Percentiles rank a stretch among this genome's conserved stretches.
Evolutionary conservation across 2,329 filamentous ascomycete genomes (phyloP).

Genomic region (Ustulina deusta): DNA sequence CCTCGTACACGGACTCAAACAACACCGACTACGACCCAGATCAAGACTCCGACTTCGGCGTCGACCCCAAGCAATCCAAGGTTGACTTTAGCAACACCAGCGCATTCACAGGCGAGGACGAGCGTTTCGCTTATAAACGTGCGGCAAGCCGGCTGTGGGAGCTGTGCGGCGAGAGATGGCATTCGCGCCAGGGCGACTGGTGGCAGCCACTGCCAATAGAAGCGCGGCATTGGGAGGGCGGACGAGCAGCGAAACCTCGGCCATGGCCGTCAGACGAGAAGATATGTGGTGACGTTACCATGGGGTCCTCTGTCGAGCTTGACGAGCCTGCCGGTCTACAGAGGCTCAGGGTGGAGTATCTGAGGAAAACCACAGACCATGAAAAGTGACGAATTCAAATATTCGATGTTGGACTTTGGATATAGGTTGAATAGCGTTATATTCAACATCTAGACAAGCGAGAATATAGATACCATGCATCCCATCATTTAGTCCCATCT

Average conservation of each 20-base stretch:
- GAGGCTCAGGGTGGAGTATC: constrained; percentile 49
- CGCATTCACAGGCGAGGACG: constrained; percentile 83
- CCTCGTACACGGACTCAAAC: constrained; percentile 66
- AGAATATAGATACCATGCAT: not conserved
- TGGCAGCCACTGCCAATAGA: constrained; percentile 74
- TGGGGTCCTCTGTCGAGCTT: constrained; percentile 57
- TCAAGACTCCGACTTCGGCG: constrained; percentile 67
- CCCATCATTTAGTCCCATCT: constrained; percentile 16
- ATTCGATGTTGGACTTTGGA: not conserved
- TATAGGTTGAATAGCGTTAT: constrained; percentile 33
- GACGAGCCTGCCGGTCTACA: constrained; percentile 59
- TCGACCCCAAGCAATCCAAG: constrained; percentile 51
- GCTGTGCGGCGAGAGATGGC: constrained; percentile 80
- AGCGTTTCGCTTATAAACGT: constrained; percentile 83
- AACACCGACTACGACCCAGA: constrained; percentile 66
- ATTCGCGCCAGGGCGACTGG: constrained; percentile 73
- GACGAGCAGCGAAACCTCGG: constrained; percentile 39
- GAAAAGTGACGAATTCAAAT: not conserved
- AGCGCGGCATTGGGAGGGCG: constrained; percentile 74
- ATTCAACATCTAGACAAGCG: constrained; percentile 21
- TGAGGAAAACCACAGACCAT: constrained; percentile 40
- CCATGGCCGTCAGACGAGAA: constrained; percentile 31
- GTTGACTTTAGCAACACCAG: constrained; percentile 76
- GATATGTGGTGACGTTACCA: constrained; percentile 52
- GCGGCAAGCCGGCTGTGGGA: constrained; percentile 85